Percentiles rank a stretch among this genome's conserved stretches.
phyloP scores from a whole-genome alignment of 305 asterid species.

The Solanum hybrid region DNA sequence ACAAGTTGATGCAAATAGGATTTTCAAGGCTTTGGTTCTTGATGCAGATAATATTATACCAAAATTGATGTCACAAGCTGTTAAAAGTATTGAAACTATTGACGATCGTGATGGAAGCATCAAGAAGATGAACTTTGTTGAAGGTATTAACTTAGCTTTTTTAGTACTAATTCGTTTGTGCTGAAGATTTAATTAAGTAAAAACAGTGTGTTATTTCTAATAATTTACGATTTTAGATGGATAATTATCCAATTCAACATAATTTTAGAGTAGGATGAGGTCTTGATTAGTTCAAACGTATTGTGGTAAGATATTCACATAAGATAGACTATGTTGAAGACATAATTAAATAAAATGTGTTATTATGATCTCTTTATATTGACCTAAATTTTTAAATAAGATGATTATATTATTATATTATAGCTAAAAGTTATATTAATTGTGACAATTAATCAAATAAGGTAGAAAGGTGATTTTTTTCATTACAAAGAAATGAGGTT shows the following conservation, averaged over 20 bases:
- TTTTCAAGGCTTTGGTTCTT: constrained; percentile 34
- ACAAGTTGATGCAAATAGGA: constrained; percentile 11
- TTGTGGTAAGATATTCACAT: no score
- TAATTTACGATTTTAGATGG: not conserved
- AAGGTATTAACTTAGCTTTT: constrained; percentile 10
- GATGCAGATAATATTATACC: constrained; percentile 40
- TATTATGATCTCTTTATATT: no score
- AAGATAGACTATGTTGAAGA: not conserved
- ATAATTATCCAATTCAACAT: no score
- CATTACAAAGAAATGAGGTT: not conserved
- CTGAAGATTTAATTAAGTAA: not conserved
- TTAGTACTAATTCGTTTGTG: not conserved
- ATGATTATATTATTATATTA: no score
- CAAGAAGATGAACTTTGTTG: constrained; percentile 21
- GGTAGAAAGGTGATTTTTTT: not conserved
- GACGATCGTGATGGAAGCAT: constrained; percentile 22
- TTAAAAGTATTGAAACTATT: constrained; percentile 30
- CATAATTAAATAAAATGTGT: not conserved
- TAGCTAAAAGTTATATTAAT: not conserved
- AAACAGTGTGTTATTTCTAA: not conserved
- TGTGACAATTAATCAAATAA: not conserved
- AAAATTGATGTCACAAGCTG: constrained; percentile 28
- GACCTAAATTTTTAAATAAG: no score
- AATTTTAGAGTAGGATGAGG: not conserved
- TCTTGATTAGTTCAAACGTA: no score